Base-by-base conservation (phyloP, 2,329 filamentous ascomycete species). In the Beauveria brongniartii region DNA sequence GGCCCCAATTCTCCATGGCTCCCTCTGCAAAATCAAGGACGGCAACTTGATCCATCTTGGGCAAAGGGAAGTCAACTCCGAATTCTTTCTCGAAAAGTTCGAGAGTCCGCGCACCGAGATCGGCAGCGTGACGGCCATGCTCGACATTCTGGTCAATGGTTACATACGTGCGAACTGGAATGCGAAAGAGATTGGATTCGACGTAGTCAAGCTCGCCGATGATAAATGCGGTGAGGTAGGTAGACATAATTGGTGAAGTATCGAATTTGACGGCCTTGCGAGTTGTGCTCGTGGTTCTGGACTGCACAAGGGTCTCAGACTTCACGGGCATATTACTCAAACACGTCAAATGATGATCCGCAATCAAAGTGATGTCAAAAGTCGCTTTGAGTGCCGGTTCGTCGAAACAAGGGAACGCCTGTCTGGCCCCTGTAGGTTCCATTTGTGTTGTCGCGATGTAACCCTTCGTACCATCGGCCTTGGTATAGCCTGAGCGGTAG, bases 1-100 rank as follows among this genome's bases (percentile, higher is more conserved):
- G 79, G 71, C 93, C 93, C 93, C 93, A 97, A 74, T 97, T 97
- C 81, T 97, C 92, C 92, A 97, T 97, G 63, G 93, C 93, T 64
- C 93, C 93, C 55, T 91, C 91, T 55, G 91, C 91, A 73, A 97
- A 97, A 72, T 97, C 93, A 18, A 93, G 93, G 70, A 97, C 92
- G 46, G 93, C 92, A 67, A 96, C 87, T 88, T 96, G 95, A 63
- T 72, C 70, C 70, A 72, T 72, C 64, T 72, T 72, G 22, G 70
- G 69, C 18, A 72, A 64, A 14, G 70, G 70, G 71, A 95, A 97
- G 34, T 89, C 80, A 72, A 86, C 92, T 66, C 90, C 90, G 67
- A 97, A 97, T 4, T 91, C 90, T 76, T 95, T 92, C 75, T 97
- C 93, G 77, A 97, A 97, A 74, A 97, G 97, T 37, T 87, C 89